These are phyloP conservation scores for Fusarium camptoceras DNA, from an alignment of 2,329 filamentous ascomycete genomes.

Conservation along the genomic window DNA sequence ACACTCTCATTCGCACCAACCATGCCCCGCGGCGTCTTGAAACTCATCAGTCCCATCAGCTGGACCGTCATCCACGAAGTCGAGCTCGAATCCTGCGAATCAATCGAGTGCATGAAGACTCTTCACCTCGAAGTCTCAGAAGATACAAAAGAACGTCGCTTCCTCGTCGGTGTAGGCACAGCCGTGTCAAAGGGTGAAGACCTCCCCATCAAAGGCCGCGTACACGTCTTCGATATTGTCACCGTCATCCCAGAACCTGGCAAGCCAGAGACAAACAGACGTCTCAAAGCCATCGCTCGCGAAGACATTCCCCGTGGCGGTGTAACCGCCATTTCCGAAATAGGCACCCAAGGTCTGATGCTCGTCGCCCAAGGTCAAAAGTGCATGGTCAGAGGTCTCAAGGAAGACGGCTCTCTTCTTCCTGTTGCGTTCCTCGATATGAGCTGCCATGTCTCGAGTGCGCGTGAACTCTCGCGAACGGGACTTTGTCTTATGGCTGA, in stretches of 20 bases:
- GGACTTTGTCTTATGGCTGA: conserved; percentile 91
- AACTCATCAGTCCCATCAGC: conserved; percentile 80
- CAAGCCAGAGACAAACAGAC: conserved; percentile 85
- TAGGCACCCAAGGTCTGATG: conserved; percentile 88
- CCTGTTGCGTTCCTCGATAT: conserved; percentile 98
- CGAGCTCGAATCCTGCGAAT: conserved; percentile 78
- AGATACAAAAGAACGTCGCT: conserved; percentile 85
- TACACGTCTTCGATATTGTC: conserved; percentile 93
- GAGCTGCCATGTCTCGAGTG: conserved; percentile 90
- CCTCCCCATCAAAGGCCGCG: conserved; percentile 82
- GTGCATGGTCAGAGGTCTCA: conserved; percentile 94
- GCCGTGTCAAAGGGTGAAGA: conserved; percentile 91
- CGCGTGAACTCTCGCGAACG: conserved; percentile 84
- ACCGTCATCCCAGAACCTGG: conserved; percentile 90
- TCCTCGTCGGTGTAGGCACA: conserved; percentile 86
- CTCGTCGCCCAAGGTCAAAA: conserved; percentile 95
- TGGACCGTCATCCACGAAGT: conserved; percentile 84
- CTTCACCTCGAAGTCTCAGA: conserved; percentile 92
- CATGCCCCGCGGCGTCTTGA: conserved; percentile 77
- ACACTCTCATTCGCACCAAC: conserved; percentile 73
- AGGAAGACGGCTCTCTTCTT: conserved; percentile 91
- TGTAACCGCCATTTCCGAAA: conserved; percentile 85
- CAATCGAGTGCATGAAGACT: conserved; percentile 83
- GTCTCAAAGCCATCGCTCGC: conserved; percentile 85
- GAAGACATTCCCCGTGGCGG: conserved; percentile 94